Evolutionary conservation across 1,284 basidiomycete genomes (phyloP).

Genomic region (Trichosporon asahii): DNA sequence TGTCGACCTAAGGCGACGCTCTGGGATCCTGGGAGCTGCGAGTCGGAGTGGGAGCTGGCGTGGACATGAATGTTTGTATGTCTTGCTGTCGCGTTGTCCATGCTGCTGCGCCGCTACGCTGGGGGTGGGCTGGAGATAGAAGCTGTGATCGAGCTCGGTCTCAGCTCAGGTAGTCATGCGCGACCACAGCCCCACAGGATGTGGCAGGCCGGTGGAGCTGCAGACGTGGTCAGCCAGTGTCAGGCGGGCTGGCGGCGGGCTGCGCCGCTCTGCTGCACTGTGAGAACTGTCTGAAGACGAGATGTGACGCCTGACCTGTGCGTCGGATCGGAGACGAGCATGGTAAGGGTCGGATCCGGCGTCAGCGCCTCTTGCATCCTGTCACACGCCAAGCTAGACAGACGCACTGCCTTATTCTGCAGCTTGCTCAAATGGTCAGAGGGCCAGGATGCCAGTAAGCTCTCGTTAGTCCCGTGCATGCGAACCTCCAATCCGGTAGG

Average conservation of each 20-base stretch:
- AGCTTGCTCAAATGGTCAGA: not conserved
- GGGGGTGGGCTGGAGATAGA: no score
- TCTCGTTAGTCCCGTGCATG: not conserved
- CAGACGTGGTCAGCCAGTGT: not conserved
- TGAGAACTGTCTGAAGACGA: not conserved
- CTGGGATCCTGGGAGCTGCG: not conserved
- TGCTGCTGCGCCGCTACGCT: no score
- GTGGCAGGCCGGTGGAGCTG: not conserved
- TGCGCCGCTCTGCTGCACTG: not conserved
- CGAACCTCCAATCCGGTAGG: not conserved
- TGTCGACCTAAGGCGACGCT: not conserved
- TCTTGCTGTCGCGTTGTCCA: no score
- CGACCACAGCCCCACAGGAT: no score
- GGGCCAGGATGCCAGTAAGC: no score
- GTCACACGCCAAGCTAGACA: not conserved
- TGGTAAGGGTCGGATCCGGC: not conserved
- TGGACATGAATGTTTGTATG: no score
- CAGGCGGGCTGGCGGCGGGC: not conserved
- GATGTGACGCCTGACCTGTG: not conserved
- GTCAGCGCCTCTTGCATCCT: not conserved
- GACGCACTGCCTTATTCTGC: not conserved
- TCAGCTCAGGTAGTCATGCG: no score
- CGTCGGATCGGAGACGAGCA: not conserved
- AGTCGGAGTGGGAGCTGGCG: not conserved
- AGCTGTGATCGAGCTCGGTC: no score